Base-by-base conservation (phyloP, 306 rosid genomes). In the Potentilla sterilis region DNA sequence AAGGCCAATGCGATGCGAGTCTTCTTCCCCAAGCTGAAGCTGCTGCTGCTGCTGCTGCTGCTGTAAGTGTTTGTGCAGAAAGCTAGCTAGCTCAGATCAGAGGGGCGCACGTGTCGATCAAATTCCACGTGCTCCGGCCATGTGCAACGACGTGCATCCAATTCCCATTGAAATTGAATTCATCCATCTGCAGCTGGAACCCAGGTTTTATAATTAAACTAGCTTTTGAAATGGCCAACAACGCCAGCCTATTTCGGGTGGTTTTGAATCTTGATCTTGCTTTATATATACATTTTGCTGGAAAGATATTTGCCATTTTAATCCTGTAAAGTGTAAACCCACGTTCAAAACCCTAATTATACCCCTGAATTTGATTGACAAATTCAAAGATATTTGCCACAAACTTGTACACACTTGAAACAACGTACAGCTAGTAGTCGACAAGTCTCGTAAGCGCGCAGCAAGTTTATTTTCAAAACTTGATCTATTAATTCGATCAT, bases 1-100 rank as follows among this genome's bases (percentile, higher is more conserved):
- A 61, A 58, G 42, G 42, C 76, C 82, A 75, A 42, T 69, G 78
- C 40, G 48, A 24, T 28, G 66, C 19, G 40, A 59, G 70, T 67
- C 72, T 72, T 35, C 47, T 58, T 59, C 67, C 75, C 73, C 67
- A 18, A 35, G 41, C 73, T 24, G 65, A 35, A 21, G 10, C 13
- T 18, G 7, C 43, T 4, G 1, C 48, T 51, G 2, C 12, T 54
- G 2, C 12, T 54, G 61, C 41, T 21, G 61, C 12, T 2, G 1
- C 9, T 22, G 62, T 10, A 2, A n/a, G 62, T 55, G 62, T 19
- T 9, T 57, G 35, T 57, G 64, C 67, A 61, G 67, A 61, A 61
- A 61, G 40, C 40, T 12, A 54, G 61, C 61, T 14, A 49, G n/a
- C 21, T n/a, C 63, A 22, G 35, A 24, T 59, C 18, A 62, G 67